These are phyloP conservation scores for Epicoccum nigrum DNA, from an alignment of 2,329 filamentous ascomycete genomes.

Conservation along the genomic window DNA sequence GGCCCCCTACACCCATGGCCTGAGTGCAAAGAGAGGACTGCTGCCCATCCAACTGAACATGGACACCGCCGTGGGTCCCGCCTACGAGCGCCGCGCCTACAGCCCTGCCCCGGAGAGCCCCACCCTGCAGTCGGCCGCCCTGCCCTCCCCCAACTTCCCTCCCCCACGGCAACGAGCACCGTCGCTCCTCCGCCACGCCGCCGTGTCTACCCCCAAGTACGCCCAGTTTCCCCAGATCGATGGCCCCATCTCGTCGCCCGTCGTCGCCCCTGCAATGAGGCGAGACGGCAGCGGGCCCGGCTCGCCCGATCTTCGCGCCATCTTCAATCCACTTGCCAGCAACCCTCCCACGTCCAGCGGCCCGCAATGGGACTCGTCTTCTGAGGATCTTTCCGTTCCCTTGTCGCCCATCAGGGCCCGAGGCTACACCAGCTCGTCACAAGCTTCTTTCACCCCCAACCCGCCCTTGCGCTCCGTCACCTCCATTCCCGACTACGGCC, in stretches of 20 bases:
- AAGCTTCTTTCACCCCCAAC: conserved; percentile 27
- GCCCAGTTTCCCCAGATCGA: conserved; percentile 28
- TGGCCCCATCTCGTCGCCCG: conserved; percentile 33
- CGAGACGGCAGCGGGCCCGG: conserved; percentile 34
- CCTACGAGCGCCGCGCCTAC: conserved; percentile 36
- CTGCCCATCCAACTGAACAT: conserved; percentile 40
- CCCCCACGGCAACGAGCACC: conserved; percentile 51
- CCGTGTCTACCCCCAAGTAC: conserved; percentile 37
- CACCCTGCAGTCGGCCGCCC: conserved; percentile 30
- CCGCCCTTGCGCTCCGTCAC: conserved; percentile 43
- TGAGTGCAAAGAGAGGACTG: conserved; percentile 8
- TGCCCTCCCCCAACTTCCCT: conserved; percentile 51
- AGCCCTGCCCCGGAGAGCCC: conserved; percentile 42
- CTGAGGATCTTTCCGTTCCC: conserved; percentile 29
- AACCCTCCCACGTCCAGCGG: conserved; percentile 39
- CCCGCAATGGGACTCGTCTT: conserved; percentile 31
- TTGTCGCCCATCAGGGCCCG: conserved; percentile 31
- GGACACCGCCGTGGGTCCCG: conserved; percentile 31
- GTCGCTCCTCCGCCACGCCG: conserved; percentile 47
- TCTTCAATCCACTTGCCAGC: conserved; percentile 45
- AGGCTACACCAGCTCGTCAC: conserved; percentile 44
- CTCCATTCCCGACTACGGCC: conserved; percentile 47
- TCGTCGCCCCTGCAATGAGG: conserved; percentile 29
- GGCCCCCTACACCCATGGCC: conserved; percentile 20
- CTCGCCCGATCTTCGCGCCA: conserved; percentile 39